These are phyloP conservation scores for Suillus bovinus DNA, from an alignment of 768 basidiomycete genomes.

Conservation along the genomic window DNA sequence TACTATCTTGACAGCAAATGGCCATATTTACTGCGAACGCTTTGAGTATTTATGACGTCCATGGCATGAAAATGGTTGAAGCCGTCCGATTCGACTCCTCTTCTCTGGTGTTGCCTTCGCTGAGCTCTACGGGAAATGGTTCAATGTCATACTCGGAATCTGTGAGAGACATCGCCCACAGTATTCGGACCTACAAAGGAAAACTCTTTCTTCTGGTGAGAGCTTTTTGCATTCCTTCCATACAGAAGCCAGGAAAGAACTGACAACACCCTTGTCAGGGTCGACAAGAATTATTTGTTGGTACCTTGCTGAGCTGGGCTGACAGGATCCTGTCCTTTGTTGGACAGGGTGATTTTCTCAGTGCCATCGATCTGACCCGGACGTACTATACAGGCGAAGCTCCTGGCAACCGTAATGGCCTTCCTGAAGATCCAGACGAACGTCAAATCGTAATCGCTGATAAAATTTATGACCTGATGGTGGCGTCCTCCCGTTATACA, in stretches of 20 bases:
- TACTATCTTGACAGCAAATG: slow-evolving; percentile 55
- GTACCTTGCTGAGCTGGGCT: slow-evolving; percentile 91
- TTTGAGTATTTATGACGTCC: slow-evolving; percentile 72
- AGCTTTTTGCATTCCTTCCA: slow-evolving; percentile 9
- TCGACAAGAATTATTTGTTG: slow-evolving; percentile 68
- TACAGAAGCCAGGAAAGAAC: background rate
- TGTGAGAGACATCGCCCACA: slow-evolving; percentile 59
- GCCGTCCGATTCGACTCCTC: slow-evolving; percentile 57
- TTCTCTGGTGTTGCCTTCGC: slow-evolving; percentile 54
- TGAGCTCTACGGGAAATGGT: slow-evolving; percentile 46
- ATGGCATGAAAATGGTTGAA: slow-evolving; percentile 59
- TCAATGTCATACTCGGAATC: slow-evolving; percentile 50
- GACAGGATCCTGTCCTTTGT: slow-evolving; percentile 87
- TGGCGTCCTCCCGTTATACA: slow-evolving; percentile 82
- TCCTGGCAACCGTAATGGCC: slow-evolving; percentile 82
- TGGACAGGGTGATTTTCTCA: slow-evolving; percentile 83
- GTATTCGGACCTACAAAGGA: slow-evolving; percentile 81
- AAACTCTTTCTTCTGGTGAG: slow-evolving; percentile 89
- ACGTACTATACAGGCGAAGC: slow-evolving; percentile 80
- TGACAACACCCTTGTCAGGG: slow-evolving; percentile 44
- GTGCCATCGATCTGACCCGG: slow-evolving; percentile 83
- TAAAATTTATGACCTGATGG: slow-evolving; percentile 81
- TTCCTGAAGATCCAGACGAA: slow-evolving; percentile 66
- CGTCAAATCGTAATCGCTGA: slow-evolving; percentile 67
- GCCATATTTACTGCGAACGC: slow-evolving; percentile 54